Conservation (phyloP, 2,329 filamentous ascomycete genomes). For the Thermoascus crustaceus region DNA sequence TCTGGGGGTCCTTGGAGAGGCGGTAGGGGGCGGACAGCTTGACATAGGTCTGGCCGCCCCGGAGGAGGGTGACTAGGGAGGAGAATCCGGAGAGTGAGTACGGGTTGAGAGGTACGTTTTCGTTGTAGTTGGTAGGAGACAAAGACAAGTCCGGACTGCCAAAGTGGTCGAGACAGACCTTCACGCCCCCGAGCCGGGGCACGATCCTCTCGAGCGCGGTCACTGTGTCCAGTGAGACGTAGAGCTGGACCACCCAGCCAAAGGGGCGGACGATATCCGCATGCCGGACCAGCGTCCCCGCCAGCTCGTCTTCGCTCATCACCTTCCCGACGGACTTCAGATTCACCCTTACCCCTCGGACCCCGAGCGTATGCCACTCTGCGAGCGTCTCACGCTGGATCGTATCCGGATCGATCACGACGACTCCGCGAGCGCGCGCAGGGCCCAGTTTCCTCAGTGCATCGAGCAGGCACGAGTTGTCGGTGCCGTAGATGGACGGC, state of each 20-base stretch:
- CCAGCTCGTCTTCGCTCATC: constrained; percentile 35
- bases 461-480: constrained; percentile 53
- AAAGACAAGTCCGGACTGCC: constrained; percentile 42
- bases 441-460: constrained; percentile 45
- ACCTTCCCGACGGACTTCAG: constrained; percentile 45
- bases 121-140: constrained; percentile 8
- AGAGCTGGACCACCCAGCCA: constrained; percentile 53
- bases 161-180: constrained; percentile 54
- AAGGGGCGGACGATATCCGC: constrained; percentile 44
- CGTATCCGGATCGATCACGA: constrained; percentile 45
- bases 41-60: constrained; percentile 44
- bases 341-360: constrained; percentile 53
- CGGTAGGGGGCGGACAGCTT: constrained; percentile 55
- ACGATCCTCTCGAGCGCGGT: constrained; percentile 43
- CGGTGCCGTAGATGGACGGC: constrained; percentile 53
- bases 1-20: constrained; percentile 38
- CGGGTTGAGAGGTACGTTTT: constrained; percentile 31
- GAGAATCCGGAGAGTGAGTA: constrained; percentile 44
- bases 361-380: constrained; percentile 50
- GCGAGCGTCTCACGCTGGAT: constrained; percentile 34
- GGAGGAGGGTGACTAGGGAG: constrained; percentile 41
- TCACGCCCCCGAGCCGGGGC: constrained; percentile 42
- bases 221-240: constrained; percentile 46
- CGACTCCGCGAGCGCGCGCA: constrained; percentile 45
- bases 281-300: constrained; percentile 37